Base-by-base conservation (phyloP, 2,329 filamentous ascomycete genomes). In the Myriosclerotinia duriaeana region DNA sequence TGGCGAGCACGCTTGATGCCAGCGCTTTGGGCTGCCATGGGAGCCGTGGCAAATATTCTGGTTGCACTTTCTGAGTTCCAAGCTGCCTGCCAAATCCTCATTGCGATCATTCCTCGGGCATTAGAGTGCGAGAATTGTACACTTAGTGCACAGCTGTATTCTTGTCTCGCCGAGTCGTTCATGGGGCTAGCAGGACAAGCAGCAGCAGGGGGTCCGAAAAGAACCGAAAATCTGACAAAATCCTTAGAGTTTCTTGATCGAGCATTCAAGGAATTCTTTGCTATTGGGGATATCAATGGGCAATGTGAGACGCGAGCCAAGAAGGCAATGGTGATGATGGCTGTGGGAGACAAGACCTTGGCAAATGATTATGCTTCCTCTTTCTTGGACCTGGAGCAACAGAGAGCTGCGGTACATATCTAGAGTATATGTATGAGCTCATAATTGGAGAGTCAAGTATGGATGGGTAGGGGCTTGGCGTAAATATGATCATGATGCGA, bases 291-390 rank as follows among this genome's bases (percentile, higher is more conserved):
- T 76, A 75, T 85, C 14, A 77, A 80, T 36, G 85, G 85, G 1
- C 85, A 88, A 74, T 84, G 86, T 70, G 85, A 88, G 71, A 85
- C 87, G 78, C 72, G 89, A 75, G 84, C 85, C 55, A 89, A 89
- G 78, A 90, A 89, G 76, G 84, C 85, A 12, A 84, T 83, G n/a
- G 80, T 90, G 59, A 85, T 87, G 76, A 83, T 84, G 72, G 78
- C 86, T 67, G 78, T 84, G 34, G 86, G 84, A 3, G 85, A 88
- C 72, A 75, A 79, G 48, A 78, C 79, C 40, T 71, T 85, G 70
- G 83, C 83, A n/a, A 84, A 85, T 76, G 83, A 86, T 70, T 83
- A 80, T 74, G 83, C 83, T 7, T 80, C 82, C 50, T 81, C 81
- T 70, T 86, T 84, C 73, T 71, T 85, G 68, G 80, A 83, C 70